A percentile compares a stretch with the other conserved stretches of the same genome.
These are phyloP conservation scores for Hypomontagnella submonticulosa DNA, from an alignment of 495 filamentous ascomycete genomes.

Conservation along the genomic window DNA sequence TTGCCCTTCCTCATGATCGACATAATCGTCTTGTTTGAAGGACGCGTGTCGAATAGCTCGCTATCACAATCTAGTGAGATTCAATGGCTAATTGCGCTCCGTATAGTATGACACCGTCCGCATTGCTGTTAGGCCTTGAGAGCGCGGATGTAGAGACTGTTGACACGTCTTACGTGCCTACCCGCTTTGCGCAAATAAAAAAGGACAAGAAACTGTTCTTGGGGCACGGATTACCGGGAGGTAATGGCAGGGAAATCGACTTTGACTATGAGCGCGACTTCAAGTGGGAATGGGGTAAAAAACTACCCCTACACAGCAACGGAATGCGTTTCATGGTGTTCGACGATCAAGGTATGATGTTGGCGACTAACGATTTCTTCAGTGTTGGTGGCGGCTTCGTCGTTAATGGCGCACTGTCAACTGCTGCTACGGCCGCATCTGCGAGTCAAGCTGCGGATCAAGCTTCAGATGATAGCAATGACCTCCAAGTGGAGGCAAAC, in stretches of 20 bases:
- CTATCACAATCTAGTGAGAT: not conserved
- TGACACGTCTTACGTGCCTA: slow-evolving; percentile 51
- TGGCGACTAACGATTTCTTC: slow-evolving; percentile 53
- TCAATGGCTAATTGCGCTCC: slow-evolving; percentile 8
- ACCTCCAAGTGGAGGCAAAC: slow-evolving; percentile 36
- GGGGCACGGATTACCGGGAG: slow-evolving; percentile 45
- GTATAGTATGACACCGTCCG: slow-evolving; percentile 49
- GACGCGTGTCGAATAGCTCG: not conserved
- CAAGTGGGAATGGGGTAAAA: slow-evolving; percentile 52
- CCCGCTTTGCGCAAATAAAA: slow-evolving; percentile 49
- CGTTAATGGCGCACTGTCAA: slow-evolving; percentile 51
- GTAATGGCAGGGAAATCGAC: slow-evolving; percentile 48
- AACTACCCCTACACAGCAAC: slow-evolving; percentile 51
- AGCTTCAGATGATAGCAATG: slow-evolving; percentile 22
- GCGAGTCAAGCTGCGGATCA: slow-evolving; percentile 27
- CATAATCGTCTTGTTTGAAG: too few relatives aligned
- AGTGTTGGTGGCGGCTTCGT: slow-evolving; percentile 54
- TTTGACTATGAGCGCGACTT: slow-evolving; percentile 52
- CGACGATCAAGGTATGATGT: slow-evolving; percentile 48
- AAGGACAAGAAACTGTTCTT: slow-evolving; percentile 48
- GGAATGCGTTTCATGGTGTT: slow-evolving; percentile 54
- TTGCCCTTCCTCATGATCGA: not conserved
- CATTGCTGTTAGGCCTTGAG: slow-evolving; percentile 50
- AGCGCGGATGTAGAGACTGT: slow-evolving; percentile 49
- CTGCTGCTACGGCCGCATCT: slow-evolving; percentile 29